Evolutionary conservation across 371 early-diverging fungal genomes (phyloP), one percentile per base, ranked within the genome.

Genomic region (Aphelidium insulamus): DNA sequence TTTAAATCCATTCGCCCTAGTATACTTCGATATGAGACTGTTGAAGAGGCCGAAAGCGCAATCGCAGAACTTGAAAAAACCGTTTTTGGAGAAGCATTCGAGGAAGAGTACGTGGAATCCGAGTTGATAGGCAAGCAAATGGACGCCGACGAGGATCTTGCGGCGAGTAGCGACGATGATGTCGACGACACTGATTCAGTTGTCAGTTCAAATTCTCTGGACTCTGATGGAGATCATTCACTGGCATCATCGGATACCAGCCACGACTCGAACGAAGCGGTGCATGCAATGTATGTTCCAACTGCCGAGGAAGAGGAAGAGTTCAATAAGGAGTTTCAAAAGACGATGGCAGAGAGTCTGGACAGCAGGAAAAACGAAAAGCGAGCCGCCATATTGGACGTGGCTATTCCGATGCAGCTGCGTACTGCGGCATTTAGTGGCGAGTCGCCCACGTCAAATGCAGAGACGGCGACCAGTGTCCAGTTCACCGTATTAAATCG

Each of bases 291-390:
- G 15, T 21, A 26, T 17, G 35, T 42, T 1, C 41, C 49, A 0
- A 40, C 46, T 26, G 55, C 55, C 33, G n/a, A n/a, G n/a, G 64
- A 70, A 14, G 72, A 70, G 27, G 69, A 62, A 32, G 70, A 63
- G 23, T 79, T 79, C 56, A 78, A 79, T 28, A 44, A 61, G 25
- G 81, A 78, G 39, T 77, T 72, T 38, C 68, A 62, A 37, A 59
- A 60, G 37, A 74, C 80, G 69, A 75, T 87, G 75, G 58, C 62
- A 5, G 78, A 82, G 34, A 74, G 75, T 39, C 44, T 79, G 36
- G 82, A 78, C 14, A 66, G 72, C 2, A 67, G 84, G 27, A 72
- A 76, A 45, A 61, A 61, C 48, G 81, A 79, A 38, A 58, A 76
- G 29, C 76, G 77, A 39, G 41, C 65, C 5, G 57, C 66, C 2